Conservation (phyloP, 345 rosid genomes). For the Camelina neglecta region DNA sequence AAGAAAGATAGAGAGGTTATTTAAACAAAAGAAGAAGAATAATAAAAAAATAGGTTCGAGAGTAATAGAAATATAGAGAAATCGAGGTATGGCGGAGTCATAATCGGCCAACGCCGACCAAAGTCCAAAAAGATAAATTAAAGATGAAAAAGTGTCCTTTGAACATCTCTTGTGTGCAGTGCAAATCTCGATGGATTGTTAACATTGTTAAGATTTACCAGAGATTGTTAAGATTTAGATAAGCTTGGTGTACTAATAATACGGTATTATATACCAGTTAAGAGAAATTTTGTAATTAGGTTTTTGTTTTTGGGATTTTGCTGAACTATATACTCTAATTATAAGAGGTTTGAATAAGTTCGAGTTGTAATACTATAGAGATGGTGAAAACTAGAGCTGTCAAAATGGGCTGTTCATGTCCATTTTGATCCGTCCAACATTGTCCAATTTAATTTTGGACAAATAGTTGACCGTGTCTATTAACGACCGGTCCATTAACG, state of each 20-base stretch:
- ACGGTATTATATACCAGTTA: too few species aligned
- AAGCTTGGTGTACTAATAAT: background rate
- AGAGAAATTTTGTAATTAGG: too few species aligned
- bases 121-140: conserved; percentile 40
- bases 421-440: too few species aligned
- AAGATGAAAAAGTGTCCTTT: conserved; percentile 42
- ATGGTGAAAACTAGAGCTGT: background rate
- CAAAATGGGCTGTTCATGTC: too few species aligned
- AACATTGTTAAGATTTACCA: background rate
- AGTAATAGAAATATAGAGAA: background rate
- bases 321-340: background rate
- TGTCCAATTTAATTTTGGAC: too few species aligned
- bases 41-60: background rate
- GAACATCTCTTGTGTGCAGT: conserved; percentile 21
- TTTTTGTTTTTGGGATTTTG: background rate
- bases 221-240: background rate
- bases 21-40: conserved; percentile 3
- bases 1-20: background rate
- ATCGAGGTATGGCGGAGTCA: conserved; percentile 37
- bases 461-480: too few species aligned
- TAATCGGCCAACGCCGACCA: conserved; percentile 57
- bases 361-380: background rate
- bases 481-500: too few species aligned
- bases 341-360: background rate
- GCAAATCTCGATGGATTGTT: conserved; percentile 36